Evolutionary conservation across 2,329 filamentous ascomycete genomes (phyloP).

Genomic region (Sporothrix dimorphospora): DNA sequence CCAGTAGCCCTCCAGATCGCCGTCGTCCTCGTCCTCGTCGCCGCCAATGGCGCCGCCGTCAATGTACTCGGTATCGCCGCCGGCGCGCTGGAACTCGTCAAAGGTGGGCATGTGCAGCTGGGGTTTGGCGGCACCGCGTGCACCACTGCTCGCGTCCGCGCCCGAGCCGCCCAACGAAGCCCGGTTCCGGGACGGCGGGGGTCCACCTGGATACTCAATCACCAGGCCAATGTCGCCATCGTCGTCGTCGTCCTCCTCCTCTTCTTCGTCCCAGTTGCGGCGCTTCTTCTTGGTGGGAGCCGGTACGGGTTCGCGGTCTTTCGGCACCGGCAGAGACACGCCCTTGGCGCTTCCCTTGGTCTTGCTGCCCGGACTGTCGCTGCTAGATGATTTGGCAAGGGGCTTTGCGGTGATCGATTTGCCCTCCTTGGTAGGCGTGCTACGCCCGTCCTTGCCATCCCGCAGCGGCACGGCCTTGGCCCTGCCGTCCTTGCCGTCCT

Average conservation of each 20-base stretch:
- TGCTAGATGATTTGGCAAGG: background rate
- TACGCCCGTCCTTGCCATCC: slow-evolving; percentile 5
- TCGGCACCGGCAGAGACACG: slow-evolving; percentile 32
- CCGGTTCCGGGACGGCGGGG: slow-evolving; percentile 30
- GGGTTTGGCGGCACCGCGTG: background rate
- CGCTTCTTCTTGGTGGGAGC: slow-evolving; percentile 39
- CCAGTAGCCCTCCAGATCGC: slow-evolving; percentile 33
- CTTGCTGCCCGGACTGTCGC: slow-evolving; percentile 30
- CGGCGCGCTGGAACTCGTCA: slow-evolving; percentile 33
- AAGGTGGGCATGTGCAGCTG: slow-evolving; percentile 33
- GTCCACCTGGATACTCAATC: slow-evolving; percentile 63
- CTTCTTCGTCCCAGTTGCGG: slow-evolving; percentile 47
- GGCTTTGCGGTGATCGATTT: background rate
- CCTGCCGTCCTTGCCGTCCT: slow-evolving; percentile 11
- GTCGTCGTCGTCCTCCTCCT: slow-evolving; percentile 55
- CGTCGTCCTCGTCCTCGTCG: slow-evolving; percentile 39
- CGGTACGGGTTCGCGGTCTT: slow-evolving; percentile 31
- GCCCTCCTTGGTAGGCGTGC: background rate
- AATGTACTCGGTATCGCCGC: slow-evolving; percentile 38
- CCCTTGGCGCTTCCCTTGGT: slow-evolving; percentile 15
- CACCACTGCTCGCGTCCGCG: too few species aligned
- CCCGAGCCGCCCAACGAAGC: background rate
- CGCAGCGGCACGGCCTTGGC: background rate
- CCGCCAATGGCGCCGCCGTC: slow-evolving; percentile 34
- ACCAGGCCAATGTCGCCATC: slow-evolving; percentile 61